phyloP scores from a whole-genome alignment of 2,329 filamentous ascomycete genomes.

The Daldinia sp. region DNA sequence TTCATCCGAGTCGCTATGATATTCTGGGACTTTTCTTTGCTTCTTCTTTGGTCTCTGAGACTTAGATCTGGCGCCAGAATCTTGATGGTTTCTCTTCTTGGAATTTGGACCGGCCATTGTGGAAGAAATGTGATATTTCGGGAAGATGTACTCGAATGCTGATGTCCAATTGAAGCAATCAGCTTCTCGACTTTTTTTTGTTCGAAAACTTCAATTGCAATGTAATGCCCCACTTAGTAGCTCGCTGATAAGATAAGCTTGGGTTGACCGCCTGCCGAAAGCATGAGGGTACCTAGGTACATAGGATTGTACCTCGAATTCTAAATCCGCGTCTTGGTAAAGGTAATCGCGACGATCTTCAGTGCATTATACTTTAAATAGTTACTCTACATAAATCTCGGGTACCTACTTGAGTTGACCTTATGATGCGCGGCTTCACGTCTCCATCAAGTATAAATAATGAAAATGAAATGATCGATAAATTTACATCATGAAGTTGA shows the following conservation, averaged over 20 bases:
- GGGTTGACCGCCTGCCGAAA: conserved; percentile 18
- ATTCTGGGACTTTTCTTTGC: conserved; percentile 61
- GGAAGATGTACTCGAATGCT: neutral
- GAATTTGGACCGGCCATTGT: conserved; percentile 47
- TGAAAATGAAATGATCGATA: neutral
- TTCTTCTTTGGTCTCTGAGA: conserved; percentile 62
- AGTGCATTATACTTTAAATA: neutral
- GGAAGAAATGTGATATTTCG: neutral
- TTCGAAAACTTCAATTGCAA: conserved; percentile 32
- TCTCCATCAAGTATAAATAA: neutral
- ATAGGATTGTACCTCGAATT: neutral
- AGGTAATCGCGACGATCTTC: neutral
- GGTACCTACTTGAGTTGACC: too few relatives aligned
- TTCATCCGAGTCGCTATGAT: conserved; percentile 65
- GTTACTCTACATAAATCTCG: too few relatives aligned
- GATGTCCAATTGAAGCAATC: neutral
- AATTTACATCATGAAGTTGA: neutral
- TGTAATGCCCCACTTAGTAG: conserved; percentile 24
- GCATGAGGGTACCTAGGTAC: neutral
- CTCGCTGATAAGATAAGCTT: conserved; percentile 35
- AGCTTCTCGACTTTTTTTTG: conserved; percentile 26
- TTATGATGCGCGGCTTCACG: neutral
- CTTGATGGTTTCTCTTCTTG: conserved; percentile 50
- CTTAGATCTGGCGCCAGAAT: conserved; percentile 48
- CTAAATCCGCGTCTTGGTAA: neutral